Evolutionary conservation across 2,329 filamentous ascomycete genomes (phyloP).

Genomic region (Diaporthe batatas): DNA sequence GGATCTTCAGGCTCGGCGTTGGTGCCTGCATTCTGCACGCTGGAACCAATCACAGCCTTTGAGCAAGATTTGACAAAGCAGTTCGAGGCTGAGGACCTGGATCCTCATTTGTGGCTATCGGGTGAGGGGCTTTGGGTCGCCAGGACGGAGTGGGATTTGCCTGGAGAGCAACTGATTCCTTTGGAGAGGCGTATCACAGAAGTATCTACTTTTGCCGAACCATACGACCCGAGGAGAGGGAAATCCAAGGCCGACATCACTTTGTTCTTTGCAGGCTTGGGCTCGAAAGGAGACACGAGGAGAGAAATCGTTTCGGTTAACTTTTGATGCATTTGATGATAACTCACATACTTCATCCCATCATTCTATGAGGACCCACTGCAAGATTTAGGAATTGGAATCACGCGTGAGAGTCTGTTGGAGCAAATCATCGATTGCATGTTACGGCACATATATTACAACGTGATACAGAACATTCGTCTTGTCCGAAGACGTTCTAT

Average conservation of each 20-base stretch:
- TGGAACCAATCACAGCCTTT: slow-evolving; percentile 15
- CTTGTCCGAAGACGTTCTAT: neutral
- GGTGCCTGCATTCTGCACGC: neutral
- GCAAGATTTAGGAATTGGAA: neutral
- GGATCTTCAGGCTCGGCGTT: neutral
- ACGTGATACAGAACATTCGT: neutral
- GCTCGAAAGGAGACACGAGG: neutral
- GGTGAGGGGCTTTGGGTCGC: neutral
- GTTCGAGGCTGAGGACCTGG: slow-evolving; percentile 34
- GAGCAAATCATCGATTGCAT: neutral
- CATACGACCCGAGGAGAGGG: slow-evolving; percentile 30
- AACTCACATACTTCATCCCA: neutral
- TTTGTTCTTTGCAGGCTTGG: slow-evolving; percentile 19
- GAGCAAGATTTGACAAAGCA: slow-evolving; percentile 8
- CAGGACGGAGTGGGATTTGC: slow-evolving; percentile 21
- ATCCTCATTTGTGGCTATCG: slow-evolving; percentile 17
- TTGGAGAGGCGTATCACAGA: slow-evolving; percentile 21
- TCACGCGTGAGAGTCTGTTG: neutral
- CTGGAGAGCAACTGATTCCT: slow-evolving; percentile 18
- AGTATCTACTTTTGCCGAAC: slow-evolving; percentile 13
- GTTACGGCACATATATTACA: neutral
- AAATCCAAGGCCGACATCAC: slow-evolving; percentile 25
- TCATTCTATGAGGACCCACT: neutral
- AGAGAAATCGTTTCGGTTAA: slow-evolving; percentile 14
- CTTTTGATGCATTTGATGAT: neutral